Evolutionary conservation across 2,329 filamentous ascomycete genomes (phyloP), one percentile per base, ranked within the genome.

Genomic region (Diaporthe sp.): DNA sequence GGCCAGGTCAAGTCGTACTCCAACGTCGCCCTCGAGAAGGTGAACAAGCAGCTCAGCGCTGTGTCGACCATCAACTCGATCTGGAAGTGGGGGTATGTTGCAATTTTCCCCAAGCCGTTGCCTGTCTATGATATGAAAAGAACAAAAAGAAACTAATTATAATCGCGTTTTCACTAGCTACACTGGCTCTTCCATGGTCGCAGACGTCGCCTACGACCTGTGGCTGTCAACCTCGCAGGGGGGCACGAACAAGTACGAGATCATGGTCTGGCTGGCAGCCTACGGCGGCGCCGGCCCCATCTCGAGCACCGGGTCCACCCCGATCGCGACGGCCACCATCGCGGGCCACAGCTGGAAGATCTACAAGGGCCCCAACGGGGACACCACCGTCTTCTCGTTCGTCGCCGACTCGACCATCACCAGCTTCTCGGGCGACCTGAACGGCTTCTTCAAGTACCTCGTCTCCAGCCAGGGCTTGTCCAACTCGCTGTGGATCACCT

Each of bases 241-340:
- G 0, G 81, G 80, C 59, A 79, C 71, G 0, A 78, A 87, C 32
- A 83, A 89, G 78, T 91, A 91, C 80, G 91, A 92, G 81, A 86
- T 92, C 80, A 92, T 92, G 91, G 85, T 92, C 78, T 92, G 91
- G 91, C 84, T 92, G 56, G 87, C 84, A 2, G 85, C 86, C 4
- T 83, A 89, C 58, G 90, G 90, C 35, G 89, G 89, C 70, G 90
- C 90, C 1, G 88, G 88, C 0, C 90, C 90, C 35, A 92, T 92
- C 83, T 87, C 86, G 55, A 77, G 80, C 50, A 87, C 83, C 9
- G 89, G 89, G 69, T 85, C 82, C 35, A 50, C 44, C 1, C 77
- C 88, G 5, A 84, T 92, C 76, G 89, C 87, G 2, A 90, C 85
- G 0, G 84, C 87, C 13, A 89, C 84, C 15, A 84, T 93, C 71